phyloP scores from a whole-genome alignment of 164 flowering plant species.

The Vitis vinifera region DNA sequence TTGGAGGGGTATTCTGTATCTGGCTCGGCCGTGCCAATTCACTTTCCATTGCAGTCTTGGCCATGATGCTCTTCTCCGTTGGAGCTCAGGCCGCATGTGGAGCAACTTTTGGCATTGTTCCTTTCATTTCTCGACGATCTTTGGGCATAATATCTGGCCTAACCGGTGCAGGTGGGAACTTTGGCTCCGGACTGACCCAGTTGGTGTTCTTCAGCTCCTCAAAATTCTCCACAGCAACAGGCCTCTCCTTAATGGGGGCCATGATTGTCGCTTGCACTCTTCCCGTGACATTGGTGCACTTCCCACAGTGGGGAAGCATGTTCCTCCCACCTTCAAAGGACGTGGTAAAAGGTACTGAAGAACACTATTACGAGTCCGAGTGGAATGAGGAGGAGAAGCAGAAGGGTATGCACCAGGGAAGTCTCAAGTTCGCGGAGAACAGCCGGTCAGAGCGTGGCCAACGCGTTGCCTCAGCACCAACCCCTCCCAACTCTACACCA shows the following conservation, averaged over 20 bases:
- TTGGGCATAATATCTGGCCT: constrained; percentile 76
- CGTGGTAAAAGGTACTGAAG: constrained; percentile 36
- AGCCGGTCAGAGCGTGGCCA: constrained; percentile 64
- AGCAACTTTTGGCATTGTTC: constrained; percentile 69
- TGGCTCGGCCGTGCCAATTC: constrained; percentile 61
- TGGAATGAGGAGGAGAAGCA: constrained; percentile 68
- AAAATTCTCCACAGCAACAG: constrained; percentile 45
- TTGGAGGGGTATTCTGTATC: constrained; percentile 72
- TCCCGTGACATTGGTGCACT: constrained; percentile 57
- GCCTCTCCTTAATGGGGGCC: constrained; percentile 65
- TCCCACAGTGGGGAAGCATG: constrained; percentile 96
- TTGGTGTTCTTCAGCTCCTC: constrained; percentile 61
- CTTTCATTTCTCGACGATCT: constrained; percentile 72
- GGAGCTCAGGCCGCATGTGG: constrained; percentile 83
- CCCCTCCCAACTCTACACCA: constrained; percentile 57
- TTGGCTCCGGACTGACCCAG: constrained; percentile 75
- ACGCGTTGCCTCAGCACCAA: constrained; percentile 42
- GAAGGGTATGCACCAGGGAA: constrained; percentile 53
- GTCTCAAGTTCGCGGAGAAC: constrained; percentile 76
- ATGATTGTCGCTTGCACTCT: constrained; percentile 62
- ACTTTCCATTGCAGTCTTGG: constrained; percentile 53
- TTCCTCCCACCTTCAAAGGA: constrained; percentile 56
- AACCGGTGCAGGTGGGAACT: constrained; percentile 81
- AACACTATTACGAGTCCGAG: constrained; percentile 54
- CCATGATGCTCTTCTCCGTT: constrained; percentile 72